Evolutionary conservation across 805 yeast species (phyloP).

Genomic region (Schwanniomyces yamadae): DNA sequence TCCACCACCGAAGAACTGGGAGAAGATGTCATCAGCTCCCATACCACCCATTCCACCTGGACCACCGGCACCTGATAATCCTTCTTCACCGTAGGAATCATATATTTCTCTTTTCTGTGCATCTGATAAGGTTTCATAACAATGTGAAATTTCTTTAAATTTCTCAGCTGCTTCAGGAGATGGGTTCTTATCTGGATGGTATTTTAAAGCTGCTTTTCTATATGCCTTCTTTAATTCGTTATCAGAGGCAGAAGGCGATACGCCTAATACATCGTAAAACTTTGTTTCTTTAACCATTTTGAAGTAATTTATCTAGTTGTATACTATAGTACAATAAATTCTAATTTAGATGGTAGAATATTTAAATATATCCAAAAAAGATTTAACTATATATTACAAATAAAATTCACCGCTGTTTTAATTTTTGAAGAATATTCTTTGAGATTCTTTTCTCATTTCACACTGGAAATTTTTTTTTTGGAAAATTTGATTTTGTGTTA

Average conservation of each 20-base stretch:
- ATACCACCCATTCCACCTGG: conserved; percentile 56
- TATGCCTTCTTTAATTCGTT: conserved; percentile 77
- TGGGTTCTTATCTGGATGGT: conserved; percentile 82
- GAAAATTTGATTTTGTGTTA: conserved; percentile 8
- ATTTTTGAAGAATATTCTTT: conserved; percentile 1
- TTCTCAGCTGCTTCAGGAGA: conserved; percentile 92
- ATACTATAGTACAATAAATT: conserved; percentile 2
- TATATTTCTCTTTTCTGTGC: conserved; percentile 84
- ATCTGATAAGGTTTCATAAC: conserved; percentile 86
- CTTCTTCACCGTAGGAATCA: conserved; percentile 92
- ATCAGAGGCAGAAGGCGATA: conserved; percentile 65
- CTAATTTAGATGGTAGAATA: too few relatives aligned
- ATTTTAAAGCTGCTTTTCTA: conserved; percentile 76
- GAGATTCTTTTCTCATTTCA: not conserved
- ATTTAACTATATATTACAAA: too few relatives aligned
- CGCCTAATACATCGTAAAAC: conserved; percentile 72
- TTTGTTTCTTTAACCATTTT: conserved; percentile 80
- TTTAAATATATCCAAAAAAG: too few relatives aligned
- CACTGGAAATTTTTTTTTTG: conserved; percentile 5
- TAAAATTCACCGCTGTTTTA: not conserved
- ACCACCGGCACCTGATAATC: conserved; percentile 73
- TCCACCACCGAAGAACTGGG: conserved; percentile 78
- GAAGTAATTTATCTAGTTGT: conserved; percentile 3
- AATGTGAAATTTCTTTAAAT: conserved; percentile 86
- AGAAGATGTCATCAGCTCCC: conserved; percentile 72